Percentiles rank a stretch among this genome's conserved stretches.
phyloP scores from a whole-genome alignment of 2,329 filamentous ascomycete species.

The Colletotrichum cordylinicola region DNA sequence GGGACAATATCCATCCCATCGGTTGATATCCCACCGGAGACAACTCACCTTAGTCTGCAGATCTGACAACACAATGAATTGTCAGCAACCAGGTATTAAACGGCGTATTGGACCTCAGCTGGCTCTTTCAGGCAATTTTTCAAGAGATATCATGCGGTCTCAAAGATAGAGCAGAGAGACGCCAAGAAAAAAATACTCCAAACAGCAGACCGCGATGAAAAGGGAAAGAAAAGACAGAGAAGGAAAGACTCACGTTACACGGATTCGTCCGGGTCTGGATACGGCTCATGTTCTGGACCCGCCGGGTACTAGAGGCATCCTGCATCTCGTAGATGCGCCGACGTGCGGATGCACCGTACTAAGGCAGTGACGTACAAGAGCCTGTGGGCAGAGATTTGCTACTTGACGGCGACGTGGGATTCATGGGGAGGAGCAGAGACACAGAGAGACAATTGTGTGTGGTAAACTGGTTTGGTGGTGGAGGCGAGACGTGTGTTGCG shows the following conservation, averaged over 20 bases:
- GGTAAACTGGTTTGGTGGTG: background rate
- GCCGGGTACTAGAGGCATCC: background rate
- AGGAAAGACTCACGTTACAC: constrained; percentile 16
- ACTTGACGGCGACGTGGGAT: background rate
- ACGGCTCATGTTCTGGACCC: constrained; percentile 12
- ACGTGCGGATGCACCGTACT: background rate
- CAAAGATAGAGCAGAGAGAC: background rate
- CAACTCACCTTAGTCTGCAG: constrained; percentile 12
- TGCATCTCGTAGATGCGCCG: background rate
- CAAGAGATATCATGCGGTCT: background rate
- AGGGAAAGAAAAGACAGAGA: background rate
- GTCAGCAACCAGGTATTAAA: background rate
- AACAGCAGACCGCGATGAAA: background rate
- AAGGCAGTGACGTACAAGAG: background rate
- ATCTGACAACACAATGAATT: background rate
- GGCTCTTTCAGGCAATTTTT: background rate
- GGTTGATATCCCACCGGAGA: background rate
- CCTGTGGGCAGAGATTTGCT: background rate
- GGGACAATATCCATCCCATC: background rate
- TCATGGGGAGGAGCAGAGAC: background rate
- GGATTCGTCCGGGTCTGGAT: constrained; percentile 10
- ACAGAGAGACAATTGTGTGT: background rate
- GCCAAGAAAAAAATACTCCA: background rate
- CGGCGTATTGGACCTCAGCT: background rate
- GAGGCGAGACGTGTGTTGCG: background rate